Base-by-base conservation (phyloP, 768 basidiomycete species). In the Suillus weaverae region DNA sequence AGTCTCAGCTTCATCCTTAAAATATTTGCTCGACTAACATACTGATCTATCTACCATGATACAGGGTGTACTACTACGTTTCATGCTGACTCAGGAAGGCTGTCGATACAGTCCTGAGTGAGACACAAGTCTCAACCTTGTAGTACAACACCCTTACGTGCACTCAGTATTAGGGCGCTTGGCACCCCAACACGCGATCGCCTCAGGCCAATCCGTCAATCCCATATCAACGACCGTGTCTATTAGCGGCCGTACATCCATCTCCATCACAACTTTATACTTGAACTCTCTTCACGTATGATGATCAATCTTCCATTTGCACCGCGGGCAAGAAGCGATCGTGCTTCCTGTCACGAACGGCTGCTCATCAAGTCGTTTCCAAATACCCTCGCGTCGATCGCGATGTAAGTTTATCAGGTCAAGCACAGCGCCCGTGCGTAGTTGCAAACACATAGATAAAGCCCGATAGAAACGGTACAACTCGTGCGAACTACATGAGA, bases 281-380 rank as follows among this genome's bases (percentile, higher is more conserved):
- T 88, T 89, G 62, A 89, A 78, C 71, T 88, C 85, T 68, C 85
- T 79, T 88, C 88, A 88, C 6, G 86, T 85, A 61, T 83, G 80
- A 71, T 89, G 86, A 67, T 86, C 83, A 46, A 85, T 82, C 26
- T 69, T 44, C 3, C 74, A 73, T 41, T 81, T 76, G 72, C 88
- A 89, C 50, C 82, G 76, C 32, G 81, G 78, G 69, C 88, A 89
- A 26, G 38, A 62, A 3, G 73, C 63, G 55, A 44, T 5, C 3
- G 85, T 85, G 35, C 70, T 81, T 22, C 81, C 74, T 38, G 75
- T 75, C 43, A 89, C 85, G 73, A 89, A 89, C 3, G 88, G 88
- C 0, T 86, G 78, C 38, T 84, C 81, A 67, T 86, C 80, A 8
- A 89, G 77, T 38, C 83, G 81, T 65, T 74, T 73, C 39, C 80